Percentiles rank a stretch among this genome's conserved stretches.
These are phyloP conservation scores for Ustilago nuda DNA, from an alignment of 1,284 basidiomycete genomes.

Conservation along the genomic window DNA sequence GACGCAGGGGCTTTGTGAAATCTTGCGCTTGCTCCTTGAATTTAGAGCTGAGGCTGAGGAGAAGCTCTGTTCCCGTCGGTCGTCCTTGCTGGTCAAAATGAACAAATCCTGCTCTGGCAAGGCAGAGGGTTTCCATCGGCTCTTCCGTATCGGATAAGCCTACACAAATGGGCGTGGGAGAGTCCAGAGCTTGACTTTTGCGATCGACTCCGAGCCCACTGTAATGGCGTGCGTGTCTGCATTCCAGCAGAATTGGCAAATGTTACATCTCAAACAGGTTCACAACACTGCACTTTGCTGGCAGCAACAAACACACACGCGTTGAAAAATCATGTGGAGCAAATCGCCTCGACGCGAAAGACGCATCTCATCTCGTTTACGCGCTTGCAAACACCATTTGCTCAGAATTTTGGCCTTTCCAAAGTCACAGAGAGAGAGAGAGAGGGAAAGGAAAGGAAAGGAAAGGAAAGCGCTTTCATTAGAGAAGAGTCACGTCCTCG, in stretches of 20 bases:
- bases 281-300: not conserved
- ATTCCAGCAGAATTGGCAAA: not conserved
- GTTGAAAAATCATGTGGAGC: conserved; percentile 5
- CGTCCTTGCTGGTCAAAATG: no score
- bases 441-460: not conserved
- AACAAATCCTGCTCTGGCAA: no score
- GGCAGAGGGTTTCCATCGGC: no score
- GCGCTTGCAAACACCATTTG: not conserved
- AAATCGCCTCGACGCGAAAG: not conserved
- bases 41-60: not conserved
- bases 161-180: not conserved
- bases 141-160: not conserved
- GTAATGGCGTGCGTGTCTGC: not conserved
- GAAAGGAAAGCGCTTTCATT: no score
- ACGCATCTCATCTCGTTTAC: conserved; percentile 3
- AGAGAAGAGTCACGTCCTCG: not conserved
- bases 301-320: conserved; percentile 3
- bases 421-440: not conserved
- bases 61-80: not conserved
- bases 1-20: not conserved
- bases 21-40: not conserved
- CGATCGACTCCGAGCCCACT: not conserved
- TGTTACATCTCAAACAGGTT: not conserved
- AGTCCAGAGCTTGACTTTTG: not conserved
- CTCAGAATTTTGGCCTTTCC: conserved; percentile 1